Percentiles rank a stretch among this genome's conserved stretches.
These are phyloP conservation scores for Cordyceps fumosorosea DNA, from an alignment of 2,329 filamentous ascomycete species.

Conservation along the genomic window DNA sequence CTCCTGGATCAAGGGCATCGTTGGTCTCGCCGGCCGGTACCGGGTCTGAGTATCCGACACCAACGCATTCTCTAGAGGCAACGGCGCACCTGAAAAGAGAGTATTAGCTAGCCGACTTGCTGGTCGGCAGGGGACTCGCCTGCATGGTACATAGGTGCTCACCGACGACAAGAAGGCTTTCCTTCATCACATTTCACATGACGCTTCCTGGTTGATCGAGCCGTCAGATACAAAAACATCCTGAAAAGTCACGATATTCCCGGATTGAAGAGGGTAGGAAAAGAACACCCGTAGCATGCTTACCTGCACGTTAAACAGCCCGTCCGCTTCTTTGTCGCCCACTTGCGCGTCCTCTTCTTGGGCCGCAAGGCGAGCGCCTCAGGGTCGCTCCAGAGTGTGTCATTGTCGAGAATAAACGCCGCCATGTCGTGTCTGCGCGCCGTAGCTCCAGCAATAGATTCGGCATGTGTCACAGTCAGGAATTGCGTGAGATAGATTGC, in stretches of 20 bases:
- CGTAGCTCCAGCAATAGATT: not conserved
- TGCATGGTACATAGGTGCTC: not conserved
- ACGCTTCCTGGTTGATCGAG: not conserved
- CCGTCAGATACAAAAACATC: not conserved
- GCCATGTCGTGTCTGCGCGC: not conserved
- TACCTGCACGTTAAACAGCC: constrained; percentile 4
- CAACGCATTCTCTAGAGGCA: not conserved
- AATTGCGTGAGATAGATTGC: too few relatives aligned
- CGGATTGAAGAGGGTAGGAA: not conserved
- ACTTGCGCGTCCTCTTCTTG: not conserved
- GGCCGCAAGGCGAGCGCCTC: not conserved
- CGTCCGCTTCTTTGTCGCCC: constrained; percentile 5
- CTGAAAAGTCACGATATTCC: too few relatives aligned
- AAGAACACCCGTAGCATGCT: not conserved
- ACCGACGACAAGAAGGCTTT: constrained; percentile 2
- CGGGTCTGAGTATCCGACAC: not conserved
- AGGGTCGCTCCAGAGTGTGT: not conserved
- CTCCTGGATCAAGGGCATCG: not conserved
- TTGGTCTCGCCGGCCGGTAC: not conserved
- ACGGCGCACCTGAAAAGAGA: not conserved
- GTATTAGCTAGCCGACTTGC: not conserved
- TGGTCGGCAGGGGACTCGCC: not conserved
- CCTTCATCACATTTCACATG: constrained; percentile 1
- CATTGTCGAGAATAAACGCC: not conserved
- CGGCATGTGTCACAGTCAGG: too few relatives aligned